phyloP scores from a whole-genome alignment of 2,329 filamentous ascomycete species.

The Curvularia hawaiiensis region DNA sequence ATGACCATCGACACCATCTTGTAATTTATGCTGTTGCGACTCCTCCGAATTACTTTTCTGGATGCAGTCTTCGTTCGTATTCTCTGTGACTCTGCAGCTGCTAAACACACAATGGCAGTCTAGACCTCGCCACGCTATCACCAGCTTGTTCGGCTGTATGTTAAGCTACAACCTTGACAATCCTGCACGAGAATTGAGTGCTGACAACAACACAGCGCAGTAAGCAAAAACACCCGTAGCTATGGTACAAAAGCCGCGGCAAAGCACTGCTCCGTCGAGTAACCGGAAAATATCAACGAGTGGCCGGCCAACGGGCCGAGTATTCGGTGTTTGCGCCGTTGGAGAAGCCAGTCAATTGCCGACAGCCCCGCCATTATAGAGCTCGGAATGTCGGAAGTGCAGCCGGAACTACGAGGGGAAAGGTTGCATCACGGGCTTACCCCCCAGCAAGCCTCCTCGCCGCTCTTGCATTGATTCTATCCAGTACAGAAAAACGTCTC shows the following conservation, averaged over 20 bases:
- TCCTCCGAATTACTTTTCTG: no score
- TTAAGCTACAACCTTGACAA: background rate
- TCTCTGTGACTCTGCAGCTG: background rate
- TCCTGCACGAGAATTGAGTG: background rate
- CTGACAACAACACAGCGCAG: background rate
- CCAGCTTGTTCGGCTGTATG: background rate
- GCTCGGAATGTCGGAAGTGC: conserved; percentile 26
- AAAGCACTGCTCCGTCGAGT: background rate
- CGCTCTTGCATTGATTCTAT: background rate
- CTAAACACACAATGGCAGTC: background rate
- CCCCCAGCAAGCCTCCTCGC: background rate
- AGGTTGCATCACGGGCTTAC: conserved; percentile 9
- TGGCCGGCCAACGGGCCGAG: conserved; percentile 24
- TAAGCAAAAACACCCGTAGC: background rate
- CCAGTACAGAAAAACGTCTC: background rate
- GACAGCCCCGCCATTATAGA: conserved; percentile 16
- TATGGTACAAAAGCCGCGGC: conserved; percentile 4
- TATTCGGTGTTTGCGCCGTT: conserved; percentile 25
- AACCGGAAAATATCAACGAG: conserved; percentile 8
- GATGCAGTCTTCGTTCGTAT: background rate
- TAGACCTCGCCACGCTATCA: background rate
- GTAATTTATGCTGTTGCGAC: background rate
- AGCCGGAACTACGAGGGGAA: conserved; percentile 19
- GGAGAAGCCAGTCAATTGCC: conserved; percentile 15
- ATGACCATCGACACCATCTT: background rate